phyloP scores from a whole-genome alignment of 768 basidiomycete species.

The Auriscalpium vulgare region DNA sequence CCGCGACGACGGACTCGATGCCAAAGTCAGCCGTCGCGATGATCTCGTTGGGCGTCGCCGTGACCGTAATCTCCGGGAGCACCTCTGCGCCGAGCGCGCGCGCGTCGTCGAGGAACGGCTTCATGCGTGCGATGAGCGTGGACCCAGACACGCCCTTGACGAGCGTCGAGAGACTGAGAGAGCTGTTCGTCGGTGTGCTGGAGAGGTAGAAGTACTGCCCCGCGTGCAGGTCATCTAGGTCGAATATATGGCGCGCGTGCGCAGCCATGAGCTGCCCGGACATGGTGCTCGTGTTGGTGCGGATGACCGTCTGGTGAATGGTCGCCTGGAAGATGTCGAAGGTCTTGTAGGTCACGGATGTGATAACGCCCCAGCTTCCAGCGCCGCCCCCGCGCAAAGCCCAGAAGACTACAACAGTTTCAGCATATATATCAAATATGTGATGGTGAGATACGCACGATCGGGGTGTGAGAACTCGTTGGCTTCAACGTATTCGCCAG shows the following conservation, averaged over 20 bases:
- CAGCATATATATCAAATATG: neutral
- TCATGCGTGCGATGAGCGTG: neutral
- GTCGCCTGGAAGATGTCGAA: constrained; percentile 27
- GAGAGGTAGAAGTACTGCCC: neutral
- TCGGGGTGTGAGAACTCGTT: constrained; percentile 1
- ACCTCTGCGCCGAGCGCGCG: neutral
- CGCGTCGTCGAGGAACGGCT: neutral
- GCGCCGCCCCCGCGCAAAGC: constrained; percentile 9
- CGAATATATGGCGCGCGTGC: constrained; percentile 31
- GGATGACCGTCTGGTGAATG: constrained; percentile 14
- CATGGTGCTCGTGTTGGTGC: constrained; percentile 10
- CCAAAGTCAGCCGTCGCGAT: neutral
- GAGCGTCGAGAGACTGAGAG: neutral
- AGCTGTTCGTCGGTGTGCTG: neutral
- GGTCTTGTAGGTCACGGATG: constrained; percentile 27
- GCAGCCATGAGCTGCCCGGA: constrained; percentile 20
- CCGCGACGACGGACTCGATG: constrained; percentile 9
- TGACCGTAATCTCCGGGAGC: neutral
- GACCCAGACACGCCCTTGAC: neutral
- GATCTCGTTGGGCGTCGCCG: neutral
- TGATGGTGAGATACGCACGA: neutral
- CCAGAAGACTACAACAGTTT: neutral
- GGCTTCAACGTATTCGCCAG: constrained; percentile 7
- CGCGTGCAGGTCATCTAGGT: constrained; percentile 23
- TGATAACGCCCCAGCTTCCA: constrained; percentile 32